Percentiles rank a stretch among this genome's conserved stretches.
Conservation (phyloP, 176 grass and related monocot species). For the Hyparrhenia diplandra region DNA sequence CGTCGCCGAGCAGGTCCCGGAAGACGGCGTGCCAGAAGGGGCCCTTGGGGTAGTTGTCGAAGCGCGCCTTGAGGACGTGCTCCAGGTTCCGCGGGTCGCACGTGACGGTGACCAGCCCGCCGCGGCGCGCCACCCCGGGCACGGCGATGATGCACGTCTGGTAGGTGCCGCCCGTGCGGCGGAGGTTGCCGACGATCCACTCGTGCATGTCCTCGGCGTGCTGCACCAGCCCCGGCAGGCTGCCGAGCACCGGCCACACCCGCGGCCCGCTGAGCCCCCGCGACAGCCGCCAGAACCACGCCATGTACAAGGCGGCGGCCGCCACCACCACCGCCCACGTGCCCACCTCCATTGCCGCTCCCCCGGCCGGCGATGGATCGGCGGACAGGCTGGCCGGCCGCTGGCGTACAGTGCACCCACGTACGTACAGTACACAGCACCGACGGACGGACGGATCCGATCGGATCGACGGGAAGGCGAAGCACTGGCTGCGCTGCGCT, state of each 20-base stretch:
- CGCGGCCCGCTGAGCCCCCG: constrained; percentile 63
- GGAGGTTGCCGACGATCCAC: constrained; percentile 85
- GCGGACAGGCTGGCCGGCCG: too few species aligned
- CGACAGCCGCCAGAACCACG: constrained; percentile 87
- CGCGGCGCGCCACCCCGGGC: constrained; percentile 67
- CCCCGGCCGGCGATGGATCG: not conserved
- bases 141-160: constrained; percentile 94
- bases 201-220: constrained; percentile 93
- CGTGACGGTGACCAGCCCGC: constrained; percentile 82
- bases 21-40: constrained; percentile 95
- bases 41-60: constrained; percentile 98
- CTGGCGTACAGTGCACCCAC: too few species aligned
- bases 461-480: not conserved
- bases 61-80: constrained; percentile 83
- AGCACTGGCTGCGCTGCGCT: constrained; percentile 5
- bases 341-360: constrained; percentile 58
- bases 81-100: constrained; percentile 93
- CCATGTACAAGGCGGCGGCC: constrained; percentile 53
- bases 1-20: constrained; percentile 82
- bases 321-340: constrained; percentile 47
- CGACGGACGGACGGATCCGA: not conserved
- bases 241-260: constrained; percentile 90
- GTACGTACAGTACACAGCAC: not conserved
- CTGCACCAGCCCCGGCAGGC: constrained; percentile 83
- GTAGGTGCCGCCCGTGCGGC: constrained; percentile 58